These are phyloP conservation scores for Solanum rostratum DNA, from an alignment of 257 asterid species.

Conservation along the genomic window DNA sequence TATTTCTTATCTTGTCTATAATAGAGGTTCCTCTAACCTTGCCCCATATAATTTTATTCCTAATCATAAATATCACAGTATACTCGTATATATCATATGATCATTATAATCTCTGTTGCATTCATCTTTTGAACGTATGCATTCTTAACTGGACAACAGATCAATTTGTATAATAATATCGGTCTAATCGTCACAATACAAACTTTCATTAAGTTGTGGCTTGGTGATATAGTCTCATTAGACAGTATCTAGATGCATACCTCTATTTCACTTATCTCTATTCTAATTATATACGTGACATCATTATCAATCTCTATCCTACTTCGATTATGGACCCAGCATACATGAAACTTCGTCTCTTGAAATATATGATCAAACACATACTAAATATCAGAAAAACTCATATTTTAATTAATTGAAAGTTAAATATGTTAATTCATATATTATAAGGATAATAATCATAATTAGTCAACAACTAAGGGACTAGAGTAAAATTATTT, in stretches of 20 bases:
- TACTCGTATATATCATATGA: fast-evolving
- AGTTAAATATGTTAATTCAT: neutral
- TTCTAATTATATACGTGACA: too few species aligned
- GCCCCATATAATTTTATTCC: neutral
- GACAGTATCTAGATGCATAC: fast-evolving
- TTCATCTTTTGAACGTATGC: fast-evolving
- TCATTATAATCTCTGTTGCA: neutral
- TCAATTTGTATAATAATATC: fast-evolving
- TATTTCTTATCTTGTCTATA: neutral
- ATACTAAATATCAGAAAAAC: neutral
- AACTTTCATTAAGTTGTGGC: neutral
- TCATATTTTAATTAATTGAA: neutral
- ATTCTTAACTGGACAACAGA: fast-evolving
- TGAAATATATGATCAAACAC: neutral
- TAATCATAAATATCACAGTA: neutral
- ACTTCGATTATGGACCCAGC: fast-evolving
- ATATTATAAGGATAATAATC: neutral
- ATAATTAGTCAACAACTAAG: neutral
- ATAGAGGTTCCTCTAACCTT: neutral
- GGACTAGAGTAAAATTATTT: neutral
- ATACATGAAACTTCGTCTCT: neutral
- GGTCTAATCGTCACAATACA: neutral
- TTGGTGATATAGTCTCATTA: neutral
- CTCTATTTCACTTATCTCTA: neutral
- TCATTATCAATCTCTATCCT: neutral